Conservation (phyloP, 2,329 filamentous ascomycete species). For the Dactylellina haptotyla region DNA sequence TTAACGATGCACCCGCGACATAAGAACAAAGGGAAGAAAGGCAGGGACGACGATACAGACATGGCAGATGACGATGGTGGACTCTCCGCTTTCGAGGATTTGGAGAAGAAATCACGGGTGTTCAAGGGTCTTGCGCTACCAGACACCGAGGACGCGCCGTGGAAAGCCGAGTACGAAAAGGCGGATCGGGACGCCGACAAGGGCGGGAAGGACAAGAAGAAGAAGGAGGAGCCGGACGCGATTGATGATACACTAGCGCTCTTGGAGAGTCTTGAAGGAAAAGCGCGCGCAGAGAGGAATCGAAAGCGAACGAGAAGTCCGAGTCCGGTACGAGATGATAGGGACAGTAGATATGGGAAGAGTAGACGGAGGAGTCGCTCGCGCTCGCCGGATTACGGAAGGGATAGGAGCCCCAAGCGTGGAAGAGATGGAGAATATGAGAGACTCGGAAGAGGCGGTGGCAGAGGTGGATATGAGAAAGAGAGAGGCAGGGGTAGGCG, state of each 20-base stretch:
- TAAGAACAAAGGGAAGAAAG: constrained; percentile 67
- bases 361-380: constrained; percentile 34
- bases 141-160: constrained; percentile 73
- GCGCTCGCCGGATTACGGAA: constrained; percentile 34
- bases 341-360: constrained; percentile 40
- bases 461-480: constrained; percentile 28
- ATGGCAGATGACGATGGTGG: constrained; percentile 63
- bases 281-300: constrained; percentile 64
- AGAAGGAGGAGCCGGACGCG: constrained; percentile 68
- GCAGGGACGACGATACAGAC: constrained; percentile 58
- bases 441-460: constrained; percentile 21
- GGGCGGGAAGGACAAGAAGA: constrained; percentile 48
- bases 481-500: constrained; percentile 58
- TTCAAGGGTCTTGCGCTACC: constrained; percentile 90
- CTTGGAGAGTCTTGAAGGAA: constrained; percentile 83
- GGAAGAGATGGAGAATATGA: constrained; percentile 31
- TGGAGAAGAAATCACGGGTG: constrained; percentile 81
- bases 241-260: constrained; percentile 94
- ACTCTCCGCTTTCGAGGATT: constrained; percentile 62
- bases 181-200: constrained; percentile 59
- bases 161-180: constrained; percentile 64
- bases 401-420: constrained; percentile 43
- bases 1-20: constrained; percentile 90
- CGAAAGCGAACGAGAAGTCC: constrained; percentile 66
- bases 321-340: constrained; percentile 60